Base-by-base conservation (phyloP, 306 rosid genomes). In the Vigna nakashimae region DNA sequence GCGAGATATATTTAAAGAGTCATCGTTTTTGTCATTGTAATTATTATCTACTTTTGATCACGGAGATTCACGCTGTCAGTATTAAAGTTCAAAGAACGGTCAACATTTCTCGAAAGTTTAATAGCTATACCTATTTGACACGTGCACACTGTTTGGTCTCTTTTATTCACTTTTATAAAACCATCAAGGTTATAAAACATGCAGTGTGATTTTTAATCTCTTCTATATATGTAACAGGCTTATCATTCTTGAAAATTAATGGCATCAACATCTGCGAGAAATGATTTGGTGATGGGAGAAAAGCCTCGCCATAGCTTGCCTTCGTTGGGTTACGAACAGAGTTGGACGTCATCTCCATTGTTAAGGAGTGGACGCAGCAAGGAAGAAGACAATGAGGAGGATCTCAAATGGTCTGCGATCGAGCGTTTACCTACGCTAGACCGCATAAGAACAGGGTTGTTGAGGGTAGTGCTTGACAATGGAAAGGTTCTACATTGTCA, bases 341-440 rank as follows among this genome's bases (percentile, higher is more conserved):
- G 28, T 9, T 88, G 91, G 92, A 52, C 77, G 7, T 71, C 82
- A 9, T 51, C 85, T 55, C 84, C 80, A 53, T 6, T 84, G 1
- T 16, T 0, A 69, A 84, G 91, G 3, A 77, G 71, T 20, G 14
- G 81, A 52, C 74, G 53, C 28, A 50, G 65, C 58, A 36, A 48
- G 0, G 87, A 83, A 28, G 73, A 50, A 17, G 85, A 89, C 20
- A 90, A 87, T 5, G 92, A 88, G 51, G 84, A 87, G 53, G 90
- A 87, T 79, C 82, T 91, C 64, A 79, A 50, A 66, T 91, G 97
- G 97, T 94, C 92, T 3, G 94, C 91, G 9, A 79, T 91, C 3
- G 89, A 91, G 40, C 76, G 94, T 56, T 71, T 91, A 38, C 94
- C 97, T 0, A 91, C 94, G 2, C 77, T 75, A 26, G 91, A 91